These are phyloP conservation scores for Amauroascus verrucosus DNA, from an alignment of 2,329 filamentous ascomycete species.

Conservation along the genomic window DNA sequence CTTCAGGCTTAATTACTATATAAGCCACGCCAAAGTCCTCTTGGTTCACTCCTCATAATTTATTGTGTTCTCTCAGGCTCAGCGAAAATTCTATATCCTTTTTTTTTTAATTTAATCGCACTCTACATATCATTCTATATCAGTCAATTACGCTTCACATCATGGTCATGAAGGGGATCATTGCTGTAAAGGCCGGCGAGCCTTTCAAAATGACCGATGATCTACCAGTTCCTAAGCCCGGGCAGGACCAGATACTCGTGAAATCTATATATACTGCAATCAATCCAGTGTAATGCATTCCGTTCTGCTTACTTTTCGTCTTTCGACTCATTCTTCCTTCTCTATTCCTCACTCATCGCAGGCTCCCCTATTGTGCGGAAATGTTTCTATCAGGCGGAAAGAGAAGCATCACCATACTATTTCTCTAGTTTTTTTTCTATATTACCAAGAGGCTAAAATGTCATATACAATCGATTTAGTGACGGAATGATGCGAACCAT, in stretches of 20 bases:
- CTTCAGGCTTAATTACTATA: too few species aligned
- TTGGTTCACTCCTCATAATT: too few species aligned
- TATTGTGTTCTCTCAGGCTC: too few species aligned
- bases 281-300: constrained; percentile 19
- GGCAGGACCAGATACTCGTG: constrained; percentile 14
- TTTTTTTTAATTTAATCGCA: too few species aligned
- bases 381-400: too few species aligned
- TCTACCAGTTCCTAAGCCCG: constrained; percentile 11
- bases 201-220: constrained; percentile 12
- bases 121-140: too few species aligned
- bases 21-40: too few species aligned
- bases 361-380: too few species aligned
- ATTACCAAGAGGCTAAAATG: background rate
- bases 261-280: constrained; percentile 18
- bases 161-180: constrained; percentile 14
- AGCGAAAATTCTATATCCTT: too few species aligned
- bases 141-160: too few species aligned
- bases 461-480: constrained; percentile 10
- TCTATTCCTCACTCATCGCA: too few species aligned
- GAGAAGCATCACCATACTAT: too few species aligned
- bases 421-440: background rate
- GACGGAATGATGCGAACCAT: constrained; percentile 22
- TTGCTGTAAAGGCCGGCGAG: constrained; percentile 10
- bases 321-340: background rate
- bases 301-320: constrained; percentile 5